Percentiles rank a stretch among this genome's conserved stretches.
Evolutionary conservation across 768 basidiomycete species (phyloP).

Genomic region (Cubamyces sp.): DNA sequence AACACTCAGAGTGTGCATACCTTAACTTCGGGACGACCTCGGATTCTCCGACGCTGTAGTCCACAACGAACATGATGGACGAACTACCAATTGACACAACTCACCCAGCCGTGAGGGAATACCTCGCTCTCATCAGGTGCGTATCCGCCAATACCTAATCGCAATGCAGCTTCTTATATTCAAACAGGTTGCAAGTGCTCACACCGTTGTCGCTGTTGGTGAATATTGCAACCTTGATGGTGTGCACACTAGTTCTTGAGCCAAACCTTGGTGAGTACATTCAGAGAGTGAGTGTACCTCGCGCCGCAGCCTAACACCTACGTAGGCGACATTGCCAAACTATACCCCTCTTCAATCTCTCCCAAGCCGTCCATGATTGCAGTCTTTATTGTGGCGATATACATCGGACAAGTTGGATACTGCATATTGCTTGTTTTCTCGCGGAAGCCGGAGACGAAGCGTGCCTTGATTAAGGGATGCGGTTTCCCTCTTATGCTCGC

Average conservation of each 20-base stretch:
- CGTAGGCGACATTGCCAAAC: conserved; percentile 52
- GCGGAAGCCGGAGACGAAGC: conserved; percentile 79
- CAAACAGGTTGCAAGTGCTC: conserved; percentile 73
- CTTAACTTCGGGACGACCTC: background rate
- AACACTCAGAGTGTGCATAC: too few species aligned
- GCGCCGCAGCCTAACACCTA: background rate
- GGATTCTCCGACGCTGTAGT: too few species aligned
- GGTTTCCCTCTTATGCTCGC: conserved; percentile 75
- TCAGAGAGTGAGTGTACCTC: background rate
- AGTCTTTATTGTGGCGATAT: conserved; percentile 63
- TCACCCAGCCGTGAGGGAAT: conserved; percentile 66
- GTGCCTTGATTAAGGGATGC: conserved; percentile 75
- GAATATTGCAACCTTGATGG: conserved; percentile 70
- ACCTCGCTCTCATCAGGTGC: conserved; percentile 64
- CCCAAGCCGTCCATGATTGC: conserved; percentile 63
- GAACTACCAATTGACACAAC: conserved; percentile 44
- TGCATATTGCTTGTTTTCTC: conserved; percentile 77
- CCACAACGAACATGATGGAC: conserved; percentile 45
- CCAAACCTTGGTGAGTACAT: conserved; percentile 58
- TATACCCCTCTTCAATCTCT: conserved; percentile 71
- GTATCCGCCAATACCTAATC: conserved; percentile 17
- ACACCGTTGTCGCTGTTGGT: conserved; percentile 85
- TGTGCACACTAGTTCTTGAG: conserved; percentile 68
- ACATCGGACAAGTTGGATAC: conserved; percentile 76
- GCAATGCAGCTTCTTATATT: background rate